Conservation (phyloP, 768 basidiomycete species). For the Tephrocybe sp. region DNA sequence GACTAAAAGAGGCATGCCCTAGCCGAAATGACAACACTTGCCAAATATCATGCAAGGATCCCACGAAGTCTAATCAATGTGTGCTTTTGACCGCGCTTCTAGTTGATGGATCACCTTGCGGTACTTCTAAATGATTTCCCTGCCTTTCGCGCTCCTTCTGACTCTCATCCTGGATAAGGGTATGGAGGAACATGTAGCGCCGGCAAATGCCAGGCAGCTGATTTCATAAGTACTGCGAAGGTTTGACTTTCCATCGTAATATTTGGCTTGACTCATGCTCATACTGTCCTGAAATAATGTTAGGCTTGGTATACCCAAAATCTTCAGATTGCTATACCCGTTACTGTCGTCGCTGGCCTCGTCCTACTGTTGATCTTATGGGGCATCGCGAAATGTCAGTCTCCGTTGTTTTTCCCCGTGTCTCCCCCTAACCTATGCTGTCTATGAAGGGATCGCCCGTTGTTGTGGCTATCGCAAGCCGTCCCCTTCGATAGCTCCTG, state of each 20-base stretch:
- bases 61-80: slow-evolving; percentile 58
- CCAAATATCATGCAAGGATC: slow-evolving; percentile 81
- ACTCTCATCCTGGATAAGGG: slow-evolving; percentile 36
- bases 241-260: slow-evolving; percentile 30
- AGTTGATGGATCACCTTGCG: slow-evolving; percentile 83
- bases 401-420: background rate
- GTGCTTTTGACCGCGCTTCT: slow-evolving; percentile 68
- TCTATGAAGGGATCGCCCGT: slow-evolving; percentile 30
- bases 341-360: slow-evolving; percentile 70
- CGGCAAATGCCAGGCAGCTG: slow-evolving; percentile 62
- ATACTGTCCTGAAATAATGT: slow-evolving; percentile 1
- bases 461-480: slow-evolving; percentile 30
- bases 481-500: slow-evolving; percentile 7
- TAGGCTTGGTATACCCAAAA: slow-evolving; percentile 78
- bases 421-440: background rate
- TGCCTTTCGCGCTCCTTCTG: slow-evolving; percentile 8
- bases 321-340: slow-evolving; percentile 77
- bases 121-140: slow-evolving; percentile 36
- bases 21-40: slow-evolving; percentile 64
- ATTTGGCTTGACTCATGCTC: slow-evolving; percentile 5
- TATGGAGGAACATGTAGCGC: slow-evolving; percentile 69
- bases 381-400: slow-evolving; percentile 44
- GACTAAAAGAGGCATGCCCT: slow-evolving; percentile 53
- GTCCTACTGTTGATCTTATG: slow-evolving; percentile 59
- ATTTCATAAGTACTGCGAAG: slow-evolving; percentile 59